Evolutionary conservation across 345 rosid species (phyloP).

Genomic region (Salix exigua): DNA sequence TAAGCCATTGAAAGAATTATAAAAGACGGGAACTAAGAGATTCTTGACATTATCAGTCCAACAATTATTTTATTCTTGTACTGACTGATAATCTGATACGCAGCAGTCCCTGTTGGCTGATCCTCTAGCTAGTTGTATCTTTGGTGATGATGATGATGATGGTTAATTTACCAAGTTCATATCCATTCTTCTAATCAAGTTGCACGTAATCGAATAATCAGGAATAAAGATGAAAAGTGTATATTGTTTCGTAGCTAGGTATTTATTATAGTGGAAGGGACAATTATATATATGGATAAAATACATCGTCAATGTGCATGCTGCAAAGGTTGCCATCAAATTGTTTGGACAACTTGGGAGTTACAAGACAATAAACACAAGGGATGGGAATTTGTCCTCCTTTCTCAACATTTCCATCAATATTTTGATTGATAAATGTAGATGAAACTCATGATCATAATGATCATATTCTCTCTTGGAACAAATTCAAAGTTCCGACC

Average conservation of each 20-base stretch:
- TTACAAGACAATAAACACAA: not conserved
- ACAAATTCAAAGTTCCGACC: not conserved
- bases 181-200: not conserved
- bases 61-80: not conserved
- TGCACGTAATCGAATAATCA: not conserved
- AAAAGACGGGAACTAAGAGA: not conserved
- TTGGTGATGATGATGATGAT: not conserved
- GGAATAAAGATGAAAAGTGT: not conserved
- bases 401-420: not conserved
- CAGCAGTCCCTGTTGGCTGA: not conserved
- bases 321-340: not conserved
- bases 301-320: not conserved
- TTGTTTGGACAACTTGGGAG: not conserved
- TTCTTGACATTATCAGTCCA: not conserved
- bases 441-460: not conserved
- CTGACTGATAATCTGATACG: not conserved
- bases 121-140: not conserved
- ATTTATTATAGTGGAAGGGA: not conserved
- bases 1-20: not conserved
- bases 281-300: not conserved
- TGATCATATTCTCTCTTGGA: not conserved
- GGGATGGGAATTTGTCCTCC: slow-evolving; percentile 15
- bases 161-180: not conserved
- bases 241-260: too few species aligned
- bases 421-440: not conserved